Evolutionary conservation across 2,329 filamentous ascomycete genomes (phyloP).

Genomic region (Aspergillus novofumigatus): DNA sequence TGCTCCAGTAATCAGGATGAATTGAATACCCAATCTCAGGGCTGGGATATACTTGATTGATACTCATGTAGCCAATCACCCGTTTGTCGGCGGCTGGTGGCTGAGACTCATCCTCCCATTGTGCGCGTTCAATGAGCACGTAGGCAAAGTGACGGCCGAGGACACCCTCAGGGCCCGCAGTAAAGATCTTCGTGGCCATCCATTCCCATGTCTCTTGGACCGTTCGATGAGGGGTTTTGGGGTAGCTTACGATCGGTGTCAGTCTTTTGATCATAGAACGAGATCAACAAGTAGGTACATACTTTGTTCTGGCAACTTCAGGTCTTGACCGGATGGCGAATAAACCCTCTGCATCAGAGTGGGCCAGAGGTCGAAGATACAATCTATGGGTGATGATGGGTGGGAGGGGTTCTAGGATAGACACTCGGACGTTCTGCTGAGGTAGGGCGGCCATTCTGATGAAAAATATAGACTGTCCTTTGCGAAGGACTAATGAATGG

Average conservation of each 20-base stretch:
- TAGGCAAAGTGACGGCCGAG: conserved; percentile 21
- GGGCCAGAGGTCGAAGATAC: conserved; percentile 18
- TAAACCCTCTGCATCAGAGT: conserved; percentile 17
- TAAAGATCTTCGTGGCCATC: conserved; percentile 20
- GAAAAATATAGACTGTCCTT: neutral
- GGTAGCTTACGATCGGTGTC: conserved; percentile 12
- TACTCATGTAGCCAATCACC: conserved; percentile 18
- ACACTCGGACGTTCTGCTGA: neutral
- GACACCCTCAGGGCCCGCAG: conserved; percentile 11
- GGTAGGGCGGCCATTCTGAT: neutral
- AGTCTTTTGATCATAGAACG: neutral
- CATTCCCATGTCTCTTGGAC: conserved; percentile 21
- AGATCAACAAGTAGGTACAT: neutral
- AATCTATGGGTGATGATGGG: conserved; percentile 18
- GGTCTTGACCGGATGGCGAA: conserved; percentile 21
- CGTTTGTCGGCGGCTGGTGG: neutral
- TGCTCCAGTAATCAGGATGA: conserved; percentile 21
- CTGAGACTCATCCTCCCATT: neutral
- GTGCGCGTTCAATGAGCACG: conserved; percentile 13
- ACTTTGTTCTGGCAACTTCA: conserved; percentile 24
- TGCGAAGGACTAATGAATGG: neutral
- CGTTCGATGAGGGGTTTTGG: conserved; percentile 18
- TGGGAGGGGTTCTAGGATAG: neutral
- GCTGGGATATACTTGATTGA: conserved; percentile 16
- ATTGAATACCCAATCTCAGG: conserved; percentile 25